Percentiles rank a stretch among this genome's conserved stretches.
phyloP scores from a whole-genome alignment of 2,329 filamentous ascomycete genomes.

The Botrytis aclada region DNA sequence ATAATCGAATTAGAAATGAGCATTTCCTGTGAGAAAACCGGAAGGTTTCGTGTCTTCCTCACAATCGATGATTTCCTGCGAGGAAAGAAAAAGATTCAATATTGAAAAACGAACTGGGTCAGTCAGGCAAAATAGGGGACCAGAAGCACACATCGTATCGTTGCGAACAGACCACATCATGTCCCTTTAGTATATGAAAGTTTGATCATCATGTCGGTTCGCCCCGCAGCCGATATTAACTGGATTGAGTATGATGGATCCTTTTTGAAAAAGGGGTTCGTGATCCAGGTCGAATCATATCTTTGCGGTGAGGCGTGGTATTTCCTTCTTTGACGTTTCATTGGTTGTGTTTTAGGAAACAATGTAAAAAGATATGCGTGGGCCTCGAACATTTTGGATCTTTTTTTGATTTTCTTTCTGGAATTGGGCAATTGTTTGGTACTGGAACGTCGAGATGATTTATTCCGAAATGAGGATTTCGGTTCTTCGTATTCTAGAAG shows the following conservation, averaged over 20 bases:
- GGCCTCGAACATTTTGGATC: background rate
- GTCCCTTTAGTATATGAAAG: background rate
- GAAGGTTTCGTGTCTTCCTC: background rate
- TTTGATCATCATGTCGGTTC: conserved; percentile 14
- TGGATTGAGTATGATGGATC: conserved; percentile 13
- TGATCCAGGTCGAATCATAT: background rate
- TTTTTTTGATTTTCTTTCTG: background rate
- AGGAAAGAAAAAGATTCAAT: background rate
- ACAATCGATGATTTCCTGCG: background rate
- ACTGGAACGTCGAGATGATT: background rate
- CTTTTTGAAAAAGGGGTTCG: conserved; percentile 5
- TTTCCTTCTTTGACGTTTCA: background rate
- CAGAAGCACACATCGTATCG: background rate
- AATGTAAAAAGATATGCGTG: background rate
- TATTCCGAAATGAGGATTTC: conserved; percentile 7
- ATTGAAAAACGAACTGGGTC: background rate
- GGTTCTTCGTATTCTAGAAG: conserved; percentile 17
- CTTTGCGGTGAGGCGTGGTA: conserved; percentile 7
- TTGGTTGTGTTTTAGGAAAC: background rate
- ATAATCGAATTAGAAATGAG: background rate
- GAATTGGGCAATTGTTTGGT: background rate
- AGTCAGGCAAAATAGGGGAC: conserved; percentile 8
- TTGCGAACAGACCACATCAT: conserved; percentile 16
- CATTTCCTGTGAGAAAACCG: background rate
- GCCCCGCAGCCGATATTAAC: conserved; percentile 11